Evolutionary conservation across 2,329 filamentous ascomycete species (phyloP), one percentile per base, ranked within the genome.

Genomic region (Aspergillus nomiae): DNA sequence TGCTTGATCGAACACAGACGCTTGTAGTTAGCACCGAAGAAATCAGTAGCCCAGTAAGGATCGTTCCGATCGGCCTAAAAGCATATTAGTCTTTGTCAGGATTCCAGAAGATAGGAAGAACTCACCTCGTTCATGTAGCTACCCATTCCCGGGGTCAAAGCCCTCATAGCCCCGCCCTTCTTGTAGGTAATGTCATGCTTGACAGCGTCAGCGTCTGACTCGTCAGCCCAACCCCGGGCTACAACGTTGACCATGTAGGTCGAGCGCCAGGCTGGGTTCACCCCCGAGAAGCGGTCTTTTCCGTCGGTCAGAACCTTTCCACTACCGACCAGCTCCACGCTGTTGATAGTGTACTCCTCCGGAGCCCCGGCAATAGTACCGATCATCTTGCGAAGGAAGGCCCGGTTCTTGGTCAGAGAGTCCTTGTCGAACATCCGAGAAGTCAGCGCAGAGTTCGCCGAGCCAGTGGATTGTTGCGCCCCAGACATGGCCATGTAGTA

Each of bases 241-340:
- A 77, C 71, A 26, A 76, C 70, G 30, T 74, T 69, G 57, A 73
- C 68, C 38, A 77, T 64, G 60, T 77, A 75, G 0, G 82, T 76
- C 14, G 67, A 80, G 19, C 85, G 77, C 84, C 84, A 88, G 0
- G 83, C 82, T 0, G 84, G 84, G 43, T 82, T 81, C 2, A 84
- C 78, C 0, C 83, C 74, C 34, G 83, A 82, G 48, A 84, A 69
- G 1, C 56, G 46, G 34, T 65, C 62, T 2, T 0, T 75, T 0
- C 75, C 75, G 0, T 76, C 72, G 45, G 32, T 76, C n/a, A 79
- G 67, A 0, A 76, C 68, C 1, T 71, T 67, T 0, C 75, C 71
- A 0, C 79, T 77, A 1, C 63, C 67, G 26, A 67, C 70, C 26
- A 65, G 56, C 10, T 66, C 63, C 11, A 71, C 63, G 24, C 62